These are phyloP conservation scores for Ophiostoma triangulosporum DNA, from an alignment of 2,329 filamentous ascomycete genomes.

Conservation along the genomic window DNA sequence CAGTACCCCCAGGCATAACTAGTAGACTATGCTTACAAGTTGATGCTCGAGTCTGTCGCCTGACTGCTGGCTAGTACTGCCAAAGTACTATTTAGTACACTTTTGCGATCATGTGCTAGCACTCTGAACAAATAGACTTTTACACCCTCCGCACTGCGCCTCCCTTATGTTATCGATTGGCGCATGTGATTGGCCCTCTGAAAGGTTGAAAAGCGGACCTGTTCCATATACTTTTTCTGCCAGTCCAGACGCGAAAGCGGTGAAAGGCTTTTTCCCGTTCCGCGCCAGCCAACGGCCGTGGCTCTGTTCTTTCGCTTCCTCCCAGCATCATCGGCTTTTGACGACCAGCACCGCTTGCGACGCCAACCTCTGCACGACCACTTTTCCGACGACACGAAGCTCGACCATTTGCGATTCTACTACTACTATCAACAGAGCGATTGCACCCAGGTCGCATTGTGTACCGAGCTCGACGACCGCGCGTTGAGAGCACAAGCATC, in stretches of 20 bases:
- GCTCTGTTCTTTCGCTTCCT: not conserved
- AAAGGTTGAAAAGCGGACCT: not conserved
- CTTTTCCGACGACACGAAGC: not conserved
- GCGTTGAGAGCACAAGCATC: not conserved
- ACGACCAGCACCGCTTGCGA: not conserved
- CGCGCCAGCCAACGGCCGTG: not conserved
- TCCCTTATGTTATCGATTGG: too few relatives aligned
- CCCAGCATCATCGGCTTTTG: not conserved
- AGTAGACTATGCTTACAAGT: too few relatives aligned
- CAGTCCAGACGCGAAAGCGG: conserved; percentile 1
- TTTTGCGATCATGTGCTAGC: too few relatives aligned
- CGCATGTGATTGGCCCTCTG: not conserved
- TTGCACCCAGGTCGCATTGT: not conserved
- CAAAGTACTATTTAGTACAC: too few relatives aligned
- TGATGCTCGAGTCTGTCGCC: too few relatives aligned
- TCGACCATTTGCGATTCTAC: not conserved
- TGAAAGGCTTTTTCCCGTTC: conserved; percentile 4
- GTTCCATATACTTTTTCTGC: not conserved
- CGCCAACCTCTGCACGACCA: not conserved
- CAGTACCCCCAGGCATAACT: too few relatives aligned
- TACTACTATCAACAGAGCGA: not conserved
- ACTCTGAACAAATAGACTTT: not conserved
- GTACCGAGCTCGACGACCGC: not conserved
- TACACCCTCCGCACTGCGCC: too few relatives aligned
- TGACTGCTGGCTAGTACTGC: too few relatives aligned